Conservation (phyloP, 176 grass and related monocot species). For the Canna indica region DNA sequence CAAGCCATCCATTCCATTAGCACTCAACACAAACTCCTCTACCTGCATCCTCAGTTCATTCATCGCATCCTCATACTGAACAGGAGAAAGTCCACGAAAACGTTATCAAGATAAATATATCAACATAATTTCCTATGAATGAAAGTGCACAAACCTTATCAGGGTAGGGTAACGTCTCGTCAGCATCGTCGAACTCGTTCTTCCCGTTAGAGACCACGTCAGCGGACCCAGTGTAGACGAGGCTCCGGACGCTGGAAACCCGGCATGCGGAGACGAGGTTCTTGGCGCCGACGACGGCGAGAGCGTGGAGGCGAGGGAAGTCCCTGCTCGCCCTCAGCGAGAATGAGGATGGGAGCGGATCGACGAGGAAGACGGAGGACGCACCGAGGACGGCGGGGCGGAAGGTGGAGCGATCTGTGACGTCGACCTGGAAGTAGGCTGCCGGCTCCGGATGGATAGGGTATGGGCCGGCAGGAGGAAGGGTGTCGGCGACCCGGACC, state of each 20-base stretch:
- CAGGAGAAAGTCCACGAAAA: background rate
- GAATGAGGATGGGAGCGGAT: conserved; percentile 20
- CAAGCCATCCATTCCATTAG: conserved; percentile 48
- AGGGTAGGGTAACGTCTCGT: conserved; percentile 59
- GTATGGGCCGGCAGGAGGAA: conserved; percentile 16
- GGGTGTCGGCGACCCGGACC: conserved; percentile 39
- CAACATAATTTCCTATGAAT: background rate
- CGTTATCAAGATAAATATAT: background rate
- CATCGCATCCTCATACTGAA: conserved; percentile 43
- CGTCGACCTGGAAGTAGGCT: conserved; percentile 27
- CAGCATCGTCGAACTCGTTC: conserved; percentile 28
- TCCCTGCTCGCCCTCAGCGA: conserved; percentile 16
- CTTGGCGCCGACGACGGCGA: conserved; percentile 38
- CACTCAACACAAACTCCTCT: conserved; percentile 66
- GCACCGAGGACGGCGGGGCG: conserved; percentile 28
- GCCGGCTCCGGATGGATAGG: background rate
- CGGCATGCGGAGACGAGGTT: conserved; percentile 50
- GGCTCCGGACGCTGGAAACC: conserved; percentile 29
- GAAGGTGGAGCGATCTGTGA: conserved; percentile 28
- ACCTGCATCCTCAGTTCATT: conserved; percentile 75
- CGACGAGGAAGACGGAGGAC: conserved; percentile 69
- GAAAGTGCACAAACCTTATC: conserved; percentile 40
- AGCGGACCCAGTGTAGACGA: conserved; percentile 62
- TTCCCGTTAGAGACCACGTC: conserved; percentile 44
- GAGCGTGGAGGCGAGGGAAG: conserved; percentile 44